Evolutionary conservation across 2,329 filamentous ascomycete species (phyloP), one percentile per base, ranked within the genome.

Genomic region (Trichoderma oligosporum): DNA sequence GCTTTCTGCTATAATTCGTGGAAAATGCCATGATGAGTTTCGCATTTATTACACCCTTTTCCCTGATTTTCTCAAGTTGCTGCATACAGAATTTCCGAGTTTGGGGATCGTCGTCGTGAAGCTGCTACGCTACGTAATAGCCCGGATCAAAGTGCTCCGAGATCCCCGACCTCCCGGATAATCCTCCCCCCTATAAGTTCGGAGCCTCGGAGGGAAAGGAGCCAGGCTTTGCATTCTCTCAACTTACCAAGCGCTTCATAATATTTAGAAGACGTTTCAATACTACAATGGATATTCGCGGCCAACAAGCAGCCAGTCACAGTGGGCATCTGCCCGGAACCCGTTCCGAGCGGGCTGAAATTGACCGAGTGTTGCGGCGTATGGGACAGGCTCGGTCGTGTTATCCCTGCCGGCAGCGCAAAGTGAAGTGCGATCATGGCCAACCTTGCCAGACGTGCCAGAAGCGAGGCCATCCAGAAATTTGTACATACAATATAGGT

Each of bases 331-430:
- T 7, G n/a, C 35, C 22, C 3, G 25, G 7, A 9, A 29, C 42
- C 12, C 11, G 16, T n/a, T 9, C 38, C 7, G 27, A 52, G 38
- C 44, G 47, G 27, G 36, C 11, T 14, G 55, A 57, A 20, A 51
- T 51, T 24, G 55, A 57, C 46, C 35, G 46, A 33, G 45, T 57
- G n/a, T 18, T 57, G 22, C 46, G 45, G 1, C 55, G 55, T 20
- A 29, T 57, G 3, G 42, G 46, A 8, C 55, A 57, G 46, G 45
- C 38, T 12, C 35, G 47, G 20, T 57, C 55, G 12, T 57, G 55
- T 25, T 57, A 57, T 44, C 55, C 55, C 11, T 57, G 55, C 12
- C 55, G 55, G 24, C 55, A 57, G 36, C 55, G 55, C 35, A 57
- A 57, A 7, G 55, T 57, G 9, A 57, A 57, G 24, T 57, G 55